These are phyloP conservation scores for Schwanniomyces occidentalis DNA, from an alignment of 805 yeast genomes.

Conservation along the genomic window DNA sequence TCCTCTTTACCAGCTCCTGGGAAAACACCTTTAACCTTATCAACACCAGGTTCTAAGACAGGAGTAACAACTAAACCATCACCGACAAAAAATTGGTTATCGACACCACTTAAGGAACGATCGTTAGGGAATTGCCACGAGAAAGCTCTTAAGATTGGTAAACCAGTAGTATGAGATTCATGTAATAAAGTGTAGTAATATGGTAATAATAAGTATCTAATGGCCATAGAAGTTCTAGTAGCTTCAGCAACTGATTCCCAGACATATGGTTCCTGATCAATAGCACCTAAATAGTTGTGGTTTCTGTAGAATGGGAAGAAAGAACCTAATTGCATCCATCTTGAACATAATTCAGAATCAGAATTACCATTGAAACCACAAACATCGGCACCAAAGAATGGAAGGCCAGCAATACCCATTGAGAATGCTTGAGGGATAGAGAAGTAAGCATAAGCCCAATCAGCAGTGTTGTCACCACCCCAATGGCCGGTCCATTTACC, in stretches of 20 bases:
- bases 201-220: slow-evolving; percentile 35
- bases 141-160: slow-evolving; percentile 22
- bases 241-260: slow-evolving; percentile 29
- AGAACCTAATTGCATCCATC: slow-evolving; percentile 35
- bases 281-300: slow-evolving; percentile 26
- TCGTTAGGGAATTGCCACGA: slow-evolving; percentile 24
- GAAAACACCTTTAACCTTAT: slow-evolving; percentile 20
- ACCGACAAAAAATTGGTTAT: slow-evolving; percentile 26
- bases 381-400: slow-evolving; percentile 27
- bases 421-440: slow-evolving; percentile 26
- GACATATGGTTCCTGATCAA: slow-evolving; percentile 29
- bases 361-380: slow-evolving; percentile 25
- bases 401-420: slow-evolving; percentile 23
- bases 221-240: slow-evolving; percentile 28
- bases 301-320: slow-evolving; percentile 36
- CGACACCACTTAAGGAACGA: slow-evolving; percentile 14
- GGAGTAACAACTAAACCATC: slow-evolving; percentile 26
- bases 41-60: slow-evolving; percentile 22
- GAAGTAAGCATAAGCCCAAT: slow-evolving; percentile 19
- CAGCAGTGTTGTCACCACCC: slow-evolving; percentile 26
- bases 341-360: slow-evolving; percentile 25
- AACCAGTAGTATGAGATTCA: slow-evolving; percentile 21
- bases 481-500: slow-evolving; percentile 22
- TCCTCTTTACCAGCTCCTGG: slow-evolving; percentile 19
- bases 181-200: slow-evolving; percentile 25